A percentile compares a stretch with the other conserved stretches of the same genome.
Evolutionary conservation across 2,329 filamentous ascomycete species (phyloP).

Genomic region (Penicillium rolfsii): DNA sequence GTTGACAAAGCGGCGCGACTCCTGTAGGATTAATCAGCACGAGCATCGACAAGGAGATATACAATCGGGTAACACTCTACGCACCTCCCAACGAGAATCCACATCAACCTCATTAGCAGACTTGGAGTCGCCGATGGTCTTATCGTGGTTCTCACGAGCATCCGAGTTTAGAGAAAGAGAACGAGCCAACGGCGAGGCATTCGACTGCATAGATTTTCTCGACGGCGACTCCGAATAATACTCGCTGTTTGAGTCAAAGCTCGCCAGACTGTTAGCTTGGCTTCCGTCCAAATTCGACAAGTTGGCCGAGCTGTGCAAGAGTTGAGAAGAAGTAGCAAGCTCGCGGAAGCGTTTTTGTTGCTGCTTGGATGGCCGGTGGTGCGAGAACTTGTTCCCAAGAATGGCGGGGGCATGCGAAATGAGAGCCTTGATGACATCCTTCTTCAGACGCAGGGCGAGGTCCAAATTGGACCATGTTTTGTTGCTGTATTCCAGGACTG

Average conservation of each 20-base stretch:
- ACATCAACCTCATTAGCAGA: constrained; percentile 43
- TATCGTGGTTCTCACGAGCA: constrained; percentile 28
- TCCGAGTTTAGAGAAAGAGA: constrained; percentile 43
- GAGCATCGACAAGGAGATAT: neutral
- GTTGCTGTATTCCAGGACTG: constrained; percentile 92
- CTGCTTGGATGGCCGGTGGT: constrained; percentile 78
- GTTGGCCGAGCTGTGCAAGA: constrained; percentile 55
- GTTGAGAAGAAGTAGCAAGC: constrained; percentile 74
- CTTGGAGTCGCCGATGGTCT: constrained; percentile 35
- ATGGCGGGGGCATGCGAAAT: constrained; percentile 96
- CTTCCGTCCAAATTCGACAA: constrained; percentile 33
- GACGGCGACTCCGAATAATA: constrained; percentile 42
- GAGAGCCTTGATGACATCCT: constrained; percentile 88
- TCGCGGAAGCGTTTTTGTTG: constrained; percentile 80
- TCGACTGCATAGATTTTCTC: constrained; percentile 42
- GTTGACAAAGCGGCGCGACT: constrained; percentile 40
- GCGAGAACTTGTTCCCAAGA: constrained; percentile 94
- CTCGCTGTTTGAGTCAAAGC: constrained; percentile 45
- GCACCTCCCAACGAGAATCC: constrained; percentile 45
- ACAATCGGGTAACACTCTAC: neutral
- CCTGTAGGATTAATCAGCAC: constrained; percentile 31
- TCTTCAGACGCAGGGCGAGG: constrained; percentile 87
- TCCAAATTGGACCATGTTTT: constrained; percentile 99
- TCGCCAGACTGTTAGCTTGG: constrained; percentile 39
- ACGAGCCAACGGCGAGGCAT: constrained; percentile 41